Evolutionary conservation across 2,329 filamentous ascomycete genomes (phyloP), one percentile per base, ranked within the genome.

Genomic region (Exophiala sp.): DNA sequence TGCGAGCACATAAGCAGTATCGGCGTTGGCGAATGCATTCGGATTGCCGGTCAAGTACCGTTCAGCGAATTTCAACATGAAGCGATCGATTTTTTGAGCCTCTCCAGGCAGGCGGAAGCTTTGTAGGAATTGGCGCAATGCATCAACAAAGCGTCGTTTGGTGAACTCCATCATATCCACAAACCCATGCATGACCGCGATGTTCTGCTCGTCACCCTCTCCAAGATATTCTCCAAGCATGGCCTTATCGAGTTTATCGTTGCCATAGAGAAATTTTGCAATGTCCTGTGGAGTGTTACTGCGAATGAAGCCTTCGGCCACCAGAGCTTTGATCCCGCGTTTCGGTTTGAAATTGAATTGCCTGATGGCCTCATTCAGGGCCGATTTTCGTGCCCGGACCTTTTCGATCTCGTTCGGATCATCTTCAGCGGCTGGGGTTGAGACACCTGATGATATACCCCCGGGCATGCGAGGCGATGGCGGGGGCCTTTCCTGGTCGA

Each of bases 291-390:
- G 87, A 5, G 78, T 81, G 49, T 91, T 83, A 51, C 87, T 92
- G 1, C 81, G 73, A 55, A 99, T 96, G 69, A 99, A 96, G 0
- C 90, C 89, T 59, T 95, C 88, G 21, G 88, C 81, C 10, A 97
- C 68, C 14, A 99, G 73, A 12, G 87, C 74, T 68, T 96, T 96
- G 66, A 99, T 83, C 5, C 94, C 95, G 55, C 88, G 84, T 71
- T 99, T 99, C 0, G 95, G 91, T 70, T 99, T 99, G 77, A 92
- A 96, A 69, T 99, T 99, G 79, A 99, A 99, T 58, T 90, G 87
- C 46, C 86, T 84, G 50, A 96, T 87, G 1, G 88, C 92, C 64
- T 95, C 94, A 48, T 86, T 88, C 57, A 97, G 75, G 0, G 94
- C 94, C 5, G 90, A 97, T 74, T 99, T 99, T 58, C 87, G 83